phyloP scores from a whole-genome alignment of 73 alveolate genomes.

The Urostyla sp. region DNA sequence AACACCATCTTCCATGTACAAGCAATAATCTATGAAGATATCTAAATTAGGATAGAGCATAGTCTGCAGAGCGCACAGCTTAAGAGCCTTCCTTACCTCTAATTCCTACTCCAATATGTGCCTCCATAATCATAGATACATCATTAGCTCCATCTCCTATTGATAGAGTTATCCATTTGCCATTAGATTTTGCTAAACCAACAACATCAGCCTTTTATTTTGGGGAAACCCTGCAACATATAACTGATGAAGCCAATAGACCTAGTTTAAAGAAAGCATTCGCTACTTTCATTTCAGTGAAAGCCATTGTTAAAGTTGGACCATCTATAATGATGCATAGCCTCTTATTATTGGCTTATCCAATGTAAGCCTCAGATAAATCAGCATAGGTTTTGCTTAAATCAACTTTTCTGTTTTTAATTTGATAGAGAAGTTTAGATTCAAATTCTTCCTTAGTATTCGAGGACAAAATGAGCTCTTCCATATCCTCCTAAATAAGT shows the following conservation, averaged over 20 bases:
- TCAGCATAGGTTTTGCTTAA: conserved; percentile 12
- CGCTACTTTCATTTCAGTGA: conserved; percentile 6
- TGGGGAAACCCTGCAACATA: conserved; percentile 80
- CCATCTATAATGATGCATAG: conserved; percentile 71
- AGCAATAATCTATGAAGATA: conserved; percentile 72
- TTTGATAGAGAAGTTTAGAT: conserved; percentile 12
- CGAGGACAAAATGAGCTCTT: conserved; percentile 68
- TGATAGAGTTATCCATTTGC: conserved; percentile 57
- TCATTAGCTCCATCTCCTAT: conserved; percentile 99
- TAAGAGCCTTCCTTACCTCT: conserved; percentile 89
- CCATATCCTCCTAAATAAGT: conserved; percentile 83
- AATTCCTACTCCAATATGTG: conserved; percentile 84
- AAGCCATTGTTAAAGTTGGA: conserved; percentile 56
- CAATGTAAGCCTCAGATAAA: neutral
- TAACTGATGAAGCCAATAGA: conserved; percentile 58
- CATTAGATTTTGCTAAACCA: conserved; percentile 55
- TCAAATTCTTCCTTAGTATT: conserved; percentile 48
- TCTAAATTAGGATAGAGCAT: conserved; percentile 80
- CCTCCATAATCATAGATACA: conserved; percentile 93
- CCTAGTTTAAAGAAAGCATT: conserved; percentile 63
- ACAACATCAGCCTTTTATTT: conserved; percentile 84
- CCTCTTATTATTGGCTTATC: neutral
- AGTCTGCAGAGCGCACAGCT: conserved; percentile 87
- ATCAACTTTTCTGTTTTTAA: neutral
- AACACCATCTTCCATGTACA: conserved; percentile 81